Percentiles rank a stretch among this genome's conserved stretches.
phyloP scores from a whole-genome alignment of 257 asterid species.

The Solanum chilense region DNA sequence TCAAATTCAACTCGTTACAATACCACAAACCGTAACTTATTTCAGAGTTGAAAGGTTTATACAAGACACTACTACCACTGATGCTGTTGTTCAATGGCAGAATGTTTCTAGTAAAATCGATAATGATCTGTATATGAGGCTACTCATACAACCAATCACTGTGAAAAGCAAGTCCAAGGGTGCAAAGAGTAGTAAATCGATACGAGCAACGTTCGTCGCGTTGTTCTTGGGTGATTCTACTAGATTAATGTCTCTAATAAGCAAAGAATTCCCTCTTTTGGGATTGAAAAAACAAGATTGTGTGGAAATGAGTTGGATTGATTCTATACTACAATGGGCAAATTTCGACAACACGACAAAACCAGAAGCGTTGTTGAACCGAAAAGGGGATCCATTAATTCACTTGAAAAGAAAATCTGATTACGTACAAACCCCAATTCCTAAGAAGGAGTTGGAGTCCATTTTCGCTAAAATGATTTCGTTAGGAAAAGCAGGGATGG shows the following conservation, averaged over 20 bases:
- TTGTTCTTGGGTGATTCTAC: conserved; percentile 19
- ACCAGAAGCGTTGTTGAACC: neutral
- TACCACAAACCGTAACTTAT: conserved; percentile 14
- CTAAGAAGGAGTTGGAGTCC: conserved; percentile 2
- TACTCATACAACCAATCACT: conserved; percentile 16
- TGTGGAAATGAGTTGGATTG: conserved; percentile 25
- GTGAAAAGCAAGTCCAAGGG: neutral
- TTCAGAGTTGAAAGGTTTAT: conserved; percentile 16
- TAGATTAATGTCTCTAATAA: neutral
- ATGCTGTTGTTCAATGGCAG: conserved; percentile 21
- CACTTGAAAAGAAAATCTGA: conserved; percentile 28
- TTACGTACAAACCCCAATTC: conserved; percentile 13
- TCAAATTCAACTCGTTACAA: conserved; percentile 13
- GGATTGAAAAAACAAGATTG: conserved; percentile 19
- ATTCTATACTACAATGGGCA: conserved; percentile 22
- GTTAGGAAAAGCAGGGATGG: conserved; percentile 10
- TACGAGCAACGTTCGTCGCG: conserved; percentile 10
- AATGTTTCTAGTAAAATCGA: conserved; percentile 18
- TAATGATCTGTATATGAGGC: conserved; percentile 20
- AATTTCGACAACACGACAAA: conserved; percentile 3
- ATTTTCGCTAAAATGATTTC: conserved; percentile 9
- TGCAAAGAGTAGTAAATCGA: neutral
- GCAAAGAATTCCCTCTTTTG: conserved; percentile 9
- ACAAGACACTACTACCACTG: conserved; percentile 18
- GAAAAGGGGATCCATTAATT: neutral